Evolutionary conservation across 805 yeast species (phyloP).

Genomic region (Saturnispora galanensis): DNA sequence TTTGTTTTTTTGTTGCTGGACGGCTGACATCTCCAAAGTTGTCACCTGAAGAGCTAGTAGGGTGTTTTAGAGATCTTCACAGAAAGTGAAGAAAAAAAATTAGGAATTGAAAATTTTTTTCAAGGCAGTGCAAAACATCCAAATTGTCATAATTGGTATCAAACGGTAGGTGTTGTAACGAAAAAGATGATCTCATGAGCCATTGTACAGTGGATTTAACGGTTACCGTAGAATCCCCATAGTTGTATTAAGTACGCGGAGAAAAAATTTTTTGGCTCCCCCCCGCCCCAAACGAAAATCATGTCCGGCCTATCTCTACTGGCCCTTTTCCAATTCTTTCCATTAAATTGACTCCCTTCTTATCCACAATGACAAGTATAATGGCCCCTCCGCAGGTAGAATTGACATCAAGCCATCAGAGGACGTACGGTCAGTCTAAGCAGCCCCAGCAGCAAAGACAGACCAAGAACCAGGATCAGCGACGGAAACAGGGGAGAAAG

Average conservation of each 20-base stretch:
- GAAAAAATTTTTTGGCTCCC: neutral
- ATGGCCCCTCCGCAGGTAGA: slow-evolving; percentile 1
- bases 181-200: neutral
- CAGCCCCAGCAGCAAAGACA: slow-evolving; percentile 1
- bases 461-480: neutral
- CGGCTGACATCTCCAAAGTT: slow-evolving; percentile 8
- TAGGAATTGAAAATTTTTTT: neutral
- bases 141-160: neutral
- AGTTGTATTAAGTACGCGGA: too few species aligned
- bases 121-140: neutral
- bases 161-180: neutral
- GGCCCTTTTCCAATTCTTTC: too few species aligned
- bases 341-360: neutral
- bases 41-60: too few species aligned
- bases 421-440: neutral
- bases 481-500: slow-evolving; percentile 1
- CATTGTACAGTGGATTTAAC: neutral
- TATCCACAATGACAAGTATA: slow-evolving; percentile 3
- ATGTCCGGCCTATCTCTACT: too few species aligned
- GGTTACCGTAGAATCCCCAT: too few species aligned
- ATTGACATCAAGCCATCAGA: neutral
- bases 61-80: too few species aligned
- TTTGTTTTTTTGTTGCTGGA: slow-evolving; percentile 42
- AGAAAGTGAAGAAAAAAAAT: neutral
- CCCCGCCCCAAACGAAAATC: neutral